Evolutionary conservation across 1,139 yeast genomes (phyloP).

Genomic region (Saccharomyces hybrid): DNA sequence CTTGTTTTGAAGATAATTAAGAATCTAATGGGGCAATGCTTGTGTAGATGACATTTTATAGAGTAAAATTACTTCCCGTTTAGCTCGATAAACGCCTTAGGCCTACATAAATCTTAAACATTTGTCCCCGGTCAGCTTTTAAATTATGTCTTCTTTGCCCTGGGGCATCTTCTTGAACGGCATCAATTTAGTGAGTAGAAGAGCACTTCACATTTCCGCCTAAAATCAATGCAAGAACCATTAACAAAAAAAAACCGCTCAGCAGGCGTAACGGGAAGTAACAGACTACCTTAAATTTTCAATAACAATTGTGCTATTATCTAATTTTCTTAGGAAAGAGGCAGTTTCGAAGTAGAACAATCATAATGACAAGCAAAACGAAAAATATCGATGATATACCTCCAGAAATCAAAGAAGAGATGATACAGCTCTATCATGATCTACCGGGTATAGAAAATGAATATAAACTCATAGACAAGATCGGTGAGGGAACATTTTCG

Average conservation of each 20-base stretch:
- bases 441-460: conserved; percentile 55
- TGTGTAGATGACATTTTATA: not conserved
- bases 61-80: not conserved
- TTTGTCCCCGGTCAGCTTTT: not conserved
- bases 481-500: conserved; percentile 94
- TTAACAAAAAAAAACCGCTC: not conserved
- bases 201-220: not conserved
- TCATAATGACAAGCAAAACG: not conserved
- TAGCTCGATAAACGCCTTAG: not conserved
- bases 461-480: conserved; percentile 68
- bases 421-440: conserved; percentile 51
- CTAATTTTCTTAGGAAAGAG: not conserved
- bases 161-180: not conserved
- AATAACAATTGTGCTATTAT: not conserved
- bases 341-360: not conserved
- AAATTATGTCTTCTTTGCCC: not conserved
- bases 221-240: not conserved
- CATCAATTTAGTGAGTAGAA: not conserved
- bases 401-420: conserved; percentile 53
- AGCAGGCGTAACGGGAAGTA: not conserved
- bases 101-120: not conserved
- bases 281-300: not conserved
- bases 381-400: not conserved
- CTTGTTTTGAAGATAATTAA: not conserved
- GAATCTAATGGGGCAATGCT: not conserved